Percentiles rank a stretch among this genome's conserved stretches.
phyloP scores from a whole-genome alignment of 306 rosid genomes.

The Delonix regia region DNA sequence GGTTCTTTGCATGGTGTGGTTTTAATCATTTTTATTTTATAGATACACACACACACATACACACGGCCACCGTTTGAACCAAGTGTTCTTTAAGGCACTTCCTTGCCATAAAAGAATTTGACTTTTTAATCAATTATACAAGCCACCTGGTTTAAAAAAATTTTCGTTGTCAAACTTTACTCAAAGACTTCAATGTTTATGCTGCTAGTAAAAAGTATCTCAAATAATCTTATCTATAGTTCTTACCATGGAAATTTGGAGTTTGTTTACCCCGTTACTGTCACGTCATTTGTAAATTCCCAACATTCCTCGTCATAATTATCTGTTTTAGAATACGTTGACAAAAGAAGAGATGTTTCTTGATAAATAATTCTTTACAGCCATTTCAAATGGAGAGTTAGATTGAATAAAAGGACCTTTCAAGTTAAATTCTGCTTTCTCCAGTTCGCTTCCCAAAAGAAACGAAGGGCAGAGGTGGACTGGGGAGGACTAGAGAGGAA shows the following conservation, averaged over 20 bases:
- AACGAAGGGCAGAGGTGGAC: not conserved
- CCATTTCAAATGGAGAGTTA: not conserved
- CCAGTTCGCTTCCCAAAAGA: not conserved
- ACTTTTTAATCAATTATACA: not conserved
- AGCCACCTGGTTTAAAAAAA: not conserved
- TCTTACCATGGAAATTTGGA: not conserved
- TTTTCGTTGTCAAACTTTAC: not conserved
- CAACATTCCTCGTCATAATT: not conserved
- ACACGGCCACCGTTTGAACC: not conserved
- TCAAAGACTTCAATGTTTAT: not conserved
- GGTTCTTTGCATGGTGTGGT: conserved; percentile 16
- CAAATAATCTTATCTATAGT: not conserved
- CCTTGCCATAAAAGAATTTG: not conserved
- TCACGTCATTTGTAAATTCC: not conserved
- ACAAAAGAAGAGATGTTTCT: not conserved
- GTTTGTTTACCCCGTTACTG: not conserved
- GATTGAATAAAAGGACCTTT: not conserved
- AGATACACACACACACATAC: too few relatives aligned
- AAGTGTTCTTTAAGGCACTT: conserved; percentile 1
- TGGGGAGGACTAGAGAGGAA: not conserved
- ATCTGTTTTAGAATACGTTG: not conserved
- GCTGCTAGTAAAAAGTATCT: not conserved
- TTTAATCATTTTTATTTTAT: not conserved
- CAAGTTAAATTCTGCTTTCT: not conserved
- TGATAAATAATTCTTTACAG: not conserved